These are phyloP conservation scores for Fusarium nanum DNA, from an alignment of 2,329 filamentous ascomycete species.

Conservation along the genomic window DNA sequence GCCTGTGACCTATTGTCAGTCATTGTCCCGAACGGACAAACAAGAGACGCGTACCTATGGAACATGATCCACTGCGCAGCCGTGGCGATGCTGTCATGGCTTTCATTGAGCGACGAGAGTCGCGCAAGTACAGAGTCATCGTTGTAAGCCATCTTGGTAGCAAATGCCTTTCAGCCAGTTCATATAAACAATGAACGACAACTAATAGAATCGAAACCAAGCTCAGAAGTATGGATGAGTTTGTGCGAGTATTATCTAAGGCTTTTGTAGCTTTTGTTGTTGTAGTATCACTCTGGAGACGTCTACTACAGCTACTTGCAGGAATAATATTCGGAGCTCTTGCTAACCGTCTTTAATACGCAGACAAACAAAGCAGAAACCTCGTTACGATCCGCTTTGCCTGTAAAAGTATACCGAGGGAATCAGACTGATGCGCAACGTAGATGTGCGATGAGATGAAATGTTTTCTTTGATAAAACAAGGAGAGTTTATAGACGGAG, in stretches of 20 bases:
- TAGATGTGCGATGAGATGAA: constrained; percentile 35
- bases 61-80: constrained; percentile 99
- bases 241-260: constrained; percentile 37
- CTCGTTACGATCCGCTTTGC: constrained; percentile 8
- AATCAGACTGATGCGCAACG: constrained; percentile 33
- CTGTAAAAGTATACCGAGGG: constrained; percentile 30
- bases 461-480: constrained; percentile 42
- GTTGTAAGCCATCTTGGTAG: constrained; percentile 82
- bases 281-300: constrained; percentile 46
- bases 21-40: background rate
- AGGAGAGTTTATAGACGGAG: constrained; percentile 39
- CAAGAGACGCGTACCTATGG: constrained; percentile 74
- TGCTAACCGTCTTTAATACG: constrained; percentile 24
- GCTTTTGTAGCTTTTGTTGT: constrained; percentile 39
- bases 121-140: constrained; percentile 96
- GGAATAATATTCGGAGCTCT: constrained; percentile 38
- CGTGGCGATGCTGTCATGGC: constrained; percentile 94
- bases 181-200: constrained; percentile 3
- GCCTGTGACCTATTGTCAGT: constrained; percentile 61
- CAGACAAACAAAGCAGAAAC: constrained; percentile 18
- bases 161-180: background rate
- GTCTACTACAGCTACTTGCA: constrained; percentile 48
- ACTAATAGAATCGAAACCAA: background rate
- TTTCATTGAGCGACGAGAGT: constrained; percentile 94
- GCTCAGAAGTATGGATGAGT: constrained; percentile 12